Base-by-base conservation (phyloP, 495 filamentous ascomycete genomes). In the Neurospora terricola region DNA sequence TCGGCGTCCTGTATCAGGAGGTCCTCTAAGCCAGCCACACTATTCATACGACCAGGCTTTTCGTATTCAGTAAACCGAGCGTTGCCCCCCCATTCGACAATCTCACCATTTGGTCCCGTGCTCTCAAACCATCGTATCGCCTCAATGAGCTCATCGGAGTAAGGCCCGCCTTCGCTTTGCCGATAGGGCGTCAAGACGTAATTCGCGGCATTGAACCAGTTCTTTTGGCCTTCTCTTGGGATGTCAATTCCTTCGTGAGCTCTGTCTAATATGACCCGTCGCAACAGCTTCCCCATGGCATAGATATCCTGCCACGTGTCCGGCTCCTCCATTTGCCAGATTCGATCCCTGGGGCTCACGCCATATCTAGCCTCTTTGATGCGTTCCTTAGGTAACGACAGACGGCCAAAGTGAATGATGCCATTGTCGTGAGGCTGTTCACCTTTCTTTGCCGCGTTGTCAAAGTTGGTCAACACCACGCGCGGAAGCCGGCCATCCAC, bases 261-360 rank as follows among this genome's bases (percentile, higher is more conserved):
- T 30, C 48, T 27, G 54, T 66, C 54, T 0, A 18, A 3, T 30
- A 66, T 34, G 38, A 75, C 8, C 16, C 69, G 43, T 2, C 74
- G 69, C 16, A 73, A 27, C 3, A 75, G 9, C 68, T 45, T 38
- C 8, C 74, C 74, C 4, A 76, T 8, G 16, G 69, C 37, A 62
- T 72, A 38, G 4, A 74, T 38, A 16, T 76, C 74, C n/a, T 74
- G 39, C 42, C 39, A 70, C 7, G 10, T 7, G 3, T 34, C 27
- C n/a, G 48, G 48, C 39, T 34, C 14, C 4, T 66, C 54, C 23
- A 66, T 36, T 36, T 66, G 54, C 54, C 54, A 66, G 14, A 66
- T 8, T 4, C 54, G 54, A 18, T 66, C 54, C 54, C 14, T 66
- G 54, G 54, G 54, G 27, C 54, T 66, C 12, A 66, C 27, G 12